A percentile compares a stretch with the other conserved stretches of the same genome.
Evolutionary conservation across 164 flowering plant genomes (phyloP).

Genomic region (Piper longum): DNA sequence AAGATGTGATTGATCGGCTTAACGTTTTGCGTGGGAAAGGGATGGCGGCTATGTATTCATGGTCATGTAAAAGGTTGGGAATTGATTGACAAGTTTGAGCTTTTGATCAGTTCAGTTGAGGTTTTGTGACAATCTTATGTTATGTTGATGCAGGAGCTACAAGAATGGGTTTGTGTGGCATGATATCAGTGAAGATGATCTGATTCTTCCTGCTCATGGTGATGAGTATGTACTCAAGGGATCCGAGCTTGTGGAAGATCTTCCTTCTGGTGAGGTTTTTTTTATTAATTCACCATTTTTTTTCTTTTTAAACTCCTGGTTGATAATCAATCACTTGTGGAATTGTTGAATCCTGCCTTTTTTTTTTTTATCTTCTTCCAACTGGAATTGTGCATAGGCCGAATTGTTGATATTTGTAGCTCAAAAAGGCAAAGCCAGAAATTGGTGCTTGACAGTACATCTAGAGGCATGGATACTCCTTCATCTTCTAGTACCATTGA

Average conservation of each 20-base stretch:
- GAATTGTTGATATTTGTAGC: neutral
- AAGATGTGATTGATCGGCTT: conserved; percentile 78
- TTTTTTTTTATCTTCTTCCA: conserved; percentile 11
- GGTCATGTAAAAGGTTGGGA: conserved; percentile 99
- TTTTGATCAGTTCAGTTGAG: neutral
- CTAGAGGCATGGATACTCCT: conserved; percentile 60
- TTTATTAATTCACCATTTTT: neutral
- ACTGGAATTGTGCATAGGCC: neutral
- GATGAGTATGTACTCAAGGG: conserved; percentile 92
- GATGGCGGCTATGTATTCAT: conserved; percentile 79
- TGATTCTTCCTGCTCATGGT: conserved; percentile 77
- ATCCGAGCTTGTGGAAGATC: conserved; percentile 76
- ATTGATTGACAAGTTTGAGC: too few species aligned
- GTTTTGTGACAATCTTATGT: neutral
- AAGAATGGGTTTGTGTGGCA: conserved; percentile 98
- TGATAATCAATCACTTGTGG: too few species aligned
- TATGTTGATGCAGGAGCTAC: conserved; percentile 51
- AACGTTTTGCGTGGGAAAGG: conserved; percentile 80
- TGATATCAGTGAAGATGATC: conserved; percentile 73
- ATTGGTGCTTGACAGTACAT: conserved; percentile 40
- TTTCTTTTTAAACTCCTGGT: neutral
- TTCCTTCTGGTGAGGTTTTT: conserved; percentile 38
- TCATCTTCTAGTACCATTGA: conserved; percentile 56
- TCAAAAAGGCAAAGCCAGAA: conserved; percentile 32
- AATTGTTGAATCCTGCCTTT: neutral